A percentile compares a stretch with the other conserved stretches of the same genome.
Conservation (phyloP, 2,329 filamentous ascomycete genomes). For the Aspergillus glaucus region DNA sequence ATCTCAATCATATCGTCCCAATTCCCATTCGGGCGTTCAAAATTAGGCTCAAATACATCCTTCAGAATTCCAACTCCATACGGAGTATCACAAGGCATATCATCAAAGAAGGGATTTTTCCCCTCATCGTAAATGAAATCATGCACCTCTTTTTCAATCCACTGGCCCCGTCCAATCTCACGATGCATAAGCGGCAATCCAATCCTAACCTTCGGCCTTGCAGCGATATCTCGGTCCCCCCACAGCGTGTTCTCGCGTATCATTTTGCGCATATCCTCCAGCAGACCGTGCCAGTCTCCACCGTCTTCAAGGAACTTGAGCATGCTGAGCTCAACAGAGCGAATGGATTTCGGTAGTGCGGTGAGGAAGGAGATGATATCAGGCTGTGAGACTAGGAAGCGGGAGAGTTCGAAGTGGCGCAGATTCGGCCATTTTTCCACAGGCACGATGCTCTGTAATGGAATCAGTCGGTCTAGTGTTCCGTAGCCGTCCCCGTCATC, state of each 20-base stretch:
- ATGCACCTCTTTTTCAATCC: conserved; percentile 9
- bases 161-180: conserved; percentile 3
- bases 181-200: neutral
- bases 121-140: conserved; percentile 19
- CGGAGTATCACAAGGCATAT: neutral
- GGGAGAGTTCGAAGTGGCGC: conserved; percentile 25
- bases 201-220: conserved; percentile 8
- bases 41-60: neutral
- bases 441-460: conserved; percentile 25
- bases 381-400: conserved; percentile 17
- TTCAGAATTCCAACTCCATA: neutral
- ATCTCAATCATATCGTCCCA: neutral
- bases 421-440: conserved; percentile 21
- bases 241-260: conserved; percentile 8
- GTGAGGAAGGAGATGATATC: conserved; percentile 24
- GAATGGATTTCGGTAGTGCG: conserved; percentile 20
- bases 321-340: conserved; percentile 29
- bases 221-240: neutral
- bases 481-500: neutral
- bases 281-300: conserved; percentile 9
- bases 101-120: conserved; percentile 14
- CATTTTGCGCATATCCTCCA: conserved; percentile 10
- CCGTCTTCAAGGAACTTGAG: conserved; percentile 18
- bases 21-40: neutral
- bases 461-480: neutral